Evolutionary conservation across 2,329 filamentous ascomycete genomes (phyloP).

Genomic region (Aureobasidium uvarum): DNA sequence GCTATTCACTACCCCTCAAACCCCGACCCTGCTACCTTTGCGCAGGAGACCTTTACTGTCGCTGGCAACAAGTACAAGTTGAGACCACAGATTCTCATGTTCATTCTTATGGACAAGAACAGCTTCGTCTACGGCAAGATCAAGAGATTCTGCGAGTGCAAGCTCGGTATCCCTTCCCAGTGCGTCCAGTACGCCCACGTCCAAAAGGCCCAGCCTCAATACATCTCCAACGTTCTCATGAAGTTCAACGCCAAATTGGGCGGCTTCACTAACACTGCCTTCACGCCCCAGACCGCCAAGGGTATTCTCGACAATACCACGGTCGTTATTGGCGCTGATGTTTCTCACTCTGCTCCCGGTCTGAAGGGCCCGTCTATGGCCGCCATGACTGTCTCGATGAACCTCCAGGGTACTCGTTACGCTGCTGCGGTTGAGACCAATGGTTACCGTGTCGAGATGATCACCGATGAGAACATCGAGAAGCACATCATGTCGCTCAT

Average conservation of each 20-base stretch:
- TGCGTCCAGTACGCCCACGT: slow-evolving; percentile 73
- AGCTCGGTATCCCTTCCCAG: slow-evolving; percentile 79
- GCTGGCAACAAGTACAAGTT: slow-evolving; percentile 55
- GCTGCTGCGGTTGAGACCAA: slow-evolving; percentile 79
- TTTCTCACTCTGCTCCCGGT: slow-evolving; percentile 78
- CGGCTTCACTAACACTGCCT: slow-evolving; percentile 64
- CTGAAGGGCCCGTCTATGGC: slow-evolving; percentile 70
- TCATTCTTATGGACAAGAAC: slow-evolving; percentile 71
- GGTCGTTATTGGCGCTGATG: slow-evolving; percentile 86
- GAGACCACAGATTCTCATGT: slow-evolving; percentile 73
- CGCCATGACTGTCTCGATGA: slow-evolving; percentile 79
- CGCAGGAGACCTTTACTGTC: slow-evolving; percentile 51
- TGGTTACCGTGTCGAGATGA: slow-evolving; percentile 75
- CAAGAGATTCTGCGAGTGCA: slow-evolving; percentile 86
- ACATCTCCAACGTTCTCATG: slow-evolving; percentile 91
- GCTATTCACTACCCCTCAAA: slow-evolving; percentile 37
- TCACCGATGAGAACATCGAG: slow-evolving; percentile 67
- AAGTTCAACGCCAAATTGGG: slow-evolving; percentile 97
- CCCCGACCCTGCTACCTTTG: slow-evolving; percentile 35
- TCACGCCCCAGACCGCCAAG: slow-evolving; percentile 36
- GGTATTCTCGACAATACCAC: slow-evolving; percentile 54
- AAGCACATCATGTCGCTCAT: slow-evolving; percentile 65
- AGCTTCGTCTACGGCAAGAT: slow-evolving; percentile 73
- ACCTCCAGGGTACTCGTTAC: slow-evolving; percentile 70
- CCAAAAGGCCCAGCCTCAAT: slow-evolving; percentile 68